Conservation (phyloP, 306 rosid genomes). For the Rubus idaeus region DNA sequence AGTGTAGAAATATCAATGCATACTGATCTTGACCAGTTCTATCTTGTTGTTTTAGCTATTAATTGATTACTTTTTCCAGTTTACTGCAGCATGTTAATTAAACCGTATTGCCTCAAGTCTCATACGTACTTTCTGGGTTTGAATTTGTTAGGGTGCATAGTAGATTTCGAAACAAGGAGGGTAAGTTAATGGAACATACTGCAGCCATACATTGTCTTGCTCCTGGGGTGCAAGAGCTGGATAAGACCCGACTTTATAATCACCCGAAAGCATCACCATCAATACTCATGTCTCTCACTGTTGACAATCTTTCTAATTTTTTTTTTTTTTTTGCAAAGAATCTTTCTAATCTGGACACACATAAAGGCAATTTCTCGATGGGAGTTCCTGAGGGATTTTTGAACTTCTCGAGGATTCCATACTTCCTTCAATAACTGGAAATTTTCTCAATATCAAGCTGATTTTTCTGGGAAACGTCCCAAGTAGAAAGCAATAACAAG, state of each 20-base stretch:
- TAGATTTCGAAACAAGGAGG: too few species aligned
- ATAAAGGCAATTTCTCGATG: background rate
- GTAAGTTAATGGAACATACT: too few species aligned
- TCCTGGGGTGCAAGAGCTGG: too few species aligned
- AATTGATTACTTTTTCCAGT: background rate
- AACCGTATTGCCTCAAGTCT: too few species aligned
- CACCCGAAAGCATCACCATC: too few species aligned
- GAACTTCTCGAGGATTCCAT: background rate
- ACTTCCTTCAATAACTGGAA: constrained; percentile 4
- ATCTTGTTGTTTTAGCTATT: background rate
- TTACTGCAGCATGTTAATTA: background rate
- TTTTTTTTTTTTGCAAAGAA: too few species aligned
- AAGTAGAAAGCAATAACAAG: background rate
- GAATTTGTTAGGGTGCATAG: too few species aligned
- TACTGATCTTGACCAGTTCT: background rate
- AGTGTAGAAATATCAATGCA: background rate
- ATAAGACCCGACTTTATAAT: too few species aligned
- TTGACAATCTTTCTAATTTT: too few species aligned
- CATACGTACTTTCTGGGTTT: too few species aligned
- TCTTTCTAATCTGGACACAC: too few species aligned
- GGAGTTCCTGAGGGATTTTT: background rate
- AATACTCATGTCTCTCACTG: too few species aligned
- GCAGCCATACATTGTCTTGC: background rate
- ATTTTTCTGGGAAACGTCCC: constrained; percentile 6
- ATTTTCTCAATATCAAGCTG: background rate